These are phyloP conservation scores for Termitomyces sp. DNA, from an alignment of 768 basidiomycete genomes.

Conservation along the genomic window DNA sequence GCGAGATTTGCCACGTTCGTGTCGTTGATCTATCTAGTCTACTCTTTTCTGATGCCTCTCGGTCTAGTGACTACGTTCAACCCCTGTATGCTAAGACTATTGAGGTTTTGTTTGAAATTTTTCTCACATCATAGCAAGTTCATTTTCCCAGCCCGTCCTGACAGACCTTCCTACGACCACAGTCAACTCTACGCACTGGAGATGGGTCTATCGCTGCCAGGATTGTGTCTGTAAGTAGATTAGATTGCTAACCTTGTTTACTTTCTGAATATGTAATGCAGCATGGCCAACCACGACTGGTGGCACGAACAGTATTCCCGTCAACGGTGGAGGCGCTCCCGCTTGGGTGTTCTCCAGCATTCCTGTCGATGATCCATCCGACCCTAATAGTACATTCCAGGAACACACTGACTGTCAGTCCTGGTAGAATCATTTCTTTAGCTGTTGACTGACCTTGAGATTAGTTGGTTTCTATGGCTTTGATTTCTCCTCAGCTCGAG, in stretches of 20 bases:
- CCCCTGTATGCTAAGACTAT: conserved; percentile 34
- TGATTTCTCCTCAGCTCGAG: conserved; percentile 41
- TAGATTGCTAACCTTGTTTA: neutral
- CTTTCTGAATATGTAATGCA: conserved; percentile 2
- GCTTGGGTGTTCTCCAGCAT: conserved; percentile 47
- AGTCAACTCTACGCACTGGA: conserved; percentile 60
- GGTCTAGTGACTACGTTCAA: conserved; percentile 41
- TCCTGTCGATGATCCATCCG: conserved; percentile 42
- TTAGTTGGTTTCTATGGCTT: conserved; percentile 58
- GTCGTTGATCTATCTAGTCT: neutral
- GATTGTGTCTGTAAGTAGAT: conserved; percentile 50
- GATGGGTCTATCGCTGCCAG: conserved; percentile 64
- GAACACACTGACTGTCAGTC: conserved; percentile 57
- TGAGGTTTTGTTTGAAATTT: neutral
- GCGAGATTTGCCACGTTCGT: conserved; percentile 52
- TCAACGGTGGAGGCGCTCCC: conserved; percentile 30
- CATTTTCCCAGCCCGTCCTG: conserved; percentile 44
- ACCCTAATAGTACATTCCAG: conserved; percentile 44
- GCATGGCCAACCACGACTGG: conserved; percentile 35
- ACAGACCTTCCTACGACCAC: conserved; percentile 45
- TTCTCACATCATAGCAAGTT: conserved; percentile 20
- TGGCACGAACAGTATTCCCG: conserved; percentile 33
- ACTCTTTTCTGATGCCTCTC: neutral
- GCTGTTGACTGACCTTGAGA: neutral
- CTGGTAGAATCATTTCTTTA: neutral